Evolutionary conservation across 306 rosid species (phyloP).

Genomic region (Acacia confusa): DNA sequence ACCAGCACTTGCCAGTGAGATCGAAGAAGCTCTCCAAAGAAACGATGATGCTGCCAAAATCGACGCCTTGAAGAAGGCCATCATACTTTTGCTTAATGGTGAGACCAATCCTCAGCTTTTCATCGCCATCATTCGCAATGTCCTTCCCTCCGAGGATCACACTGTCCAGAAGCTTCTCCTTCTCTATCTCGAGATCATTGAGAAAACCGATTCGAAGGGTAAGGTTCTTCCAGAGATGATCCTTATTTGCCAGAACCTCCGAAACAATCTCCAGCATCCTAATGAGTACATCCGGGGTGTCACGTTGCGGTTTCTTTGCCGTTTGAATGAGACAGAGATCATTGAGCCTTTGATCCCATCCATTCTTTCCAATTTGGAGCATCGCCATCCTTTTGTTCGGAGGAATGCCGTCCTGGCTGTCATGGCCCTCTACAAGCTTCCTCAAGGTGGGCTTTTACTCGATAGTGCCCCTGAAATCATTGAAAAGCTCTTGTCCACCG

Average conservation of each 20-base stretch:
- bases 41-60: constrained; percentile 64
- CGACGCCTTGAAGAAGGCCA: constrained; percentile 82
- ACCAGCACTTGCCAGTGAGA: constrained; percentile 75
- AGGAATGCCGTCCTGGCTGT: constrained; percentile 61
- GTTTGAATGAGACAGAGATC: constrained; percentile 66
- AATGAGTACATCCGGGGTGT: constrained; percentile 97
- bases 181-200: constrained; percentile 89
- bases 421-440: constrained; percentile 61
- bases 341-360: constrained; percentile 71
- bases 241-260: constrained; percentile 92
- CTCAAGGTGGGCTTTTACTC: constrained; percentile 79
- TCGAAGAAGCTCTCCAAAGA: constrained; percentile 81
- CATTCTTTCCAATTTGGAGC: constrained; percentile 58
- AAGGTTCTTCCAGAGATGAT: constrained; percentile 72
- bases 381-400: constrained; percentile 64
- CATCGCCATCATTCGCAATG: constrained; percentile 90
- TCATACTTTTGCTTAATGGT: constrained; percentile 87
- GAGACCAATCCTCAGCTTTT: constrained; percentile 87
- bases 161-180: constrained; percentile 94
- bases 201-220: constrained; percentile 80
- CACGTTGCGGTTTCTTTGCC: constrained; percentile 67
- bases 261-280: constrained; percentile 84
- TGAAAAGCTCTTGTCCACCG: constrained; percentile 61
- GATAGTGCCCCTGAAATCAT: constrained; percentile 83
- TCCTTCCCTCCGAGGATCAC: constrained; percentile 93